phyloP scores from a whole-genome alignment of 441 rosid genomes.

The Mallotus repandus region DNA sequence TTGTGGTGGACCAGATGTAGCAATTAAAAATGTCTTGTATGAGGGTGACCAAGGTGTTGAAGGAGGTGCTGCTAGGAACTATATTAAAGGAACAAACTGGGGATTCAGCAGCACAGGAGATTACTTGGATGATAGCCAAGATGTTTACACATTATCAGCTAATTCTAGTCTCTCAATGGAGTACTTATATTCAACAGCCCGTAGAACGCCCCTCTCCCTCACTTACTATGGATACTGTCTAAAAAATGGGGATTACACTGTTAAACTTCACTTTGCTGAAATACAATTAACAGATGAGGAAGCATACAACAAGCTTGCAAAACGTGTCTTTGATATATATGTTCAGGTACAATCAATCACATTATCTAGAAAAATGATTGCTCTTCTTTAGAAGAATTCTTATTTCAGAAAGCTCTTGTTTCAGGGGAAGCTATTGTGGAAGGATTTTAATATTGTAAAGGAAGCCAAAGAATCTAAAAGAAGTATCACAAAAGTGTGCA shows the following conservation, averaged over 20 bases:
- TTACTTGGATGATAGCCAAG: slow-evolving; percentile 37
- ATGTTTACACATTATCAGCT: slow-evolving; percentile 5
- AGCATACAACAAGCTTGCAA: slow-evolving; percentile 37
- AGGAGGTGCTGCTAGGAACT: slow-evolving; percentile 25
- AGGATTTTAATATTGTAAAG: not conserved
- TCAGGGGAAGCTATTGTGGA: not conserved
- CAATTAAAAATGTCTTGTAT: slow-evolving; percentile 20
- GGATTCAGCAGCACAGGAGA: slow-evolving; percentile 57
- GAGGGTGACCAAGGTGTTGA: slow-evolving; percentile 35
- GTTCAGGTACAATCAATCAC: slow-evolving; percentile 43
- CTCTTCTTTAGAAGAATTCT: not conserved
- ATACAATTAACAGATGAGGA: slow-evolving; percentile 40
- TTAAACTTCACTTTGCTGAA: slow-evolving; percentile 52
- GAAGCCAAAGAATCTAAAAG: not conserved
- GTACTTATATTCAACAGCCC: slow-evolving; percentile 26
- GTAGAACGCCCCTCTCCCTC: slow-evolving; percentile 41
- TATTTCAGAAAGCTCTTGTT: not conserved
- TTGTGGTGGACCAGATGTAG: slow-evolving; percentile 37
- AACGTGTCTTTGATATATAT: slow-evolving; percentile 47
- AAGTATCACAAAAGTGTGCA: not conserved
- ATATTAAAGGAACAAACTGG: slow-evolving; percentile 31
- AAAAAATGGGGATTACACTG: slow-evolving; percentile 42
- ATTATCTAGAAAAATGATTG: not conserved
- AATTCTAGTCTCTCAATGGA: not conserved
- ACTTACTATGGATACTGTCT: slow-evolving; percentile 50